Conservation (phyloP, 495 filamentous ascomycete genomes). For the Trichoderma erinaceum region DNA sequence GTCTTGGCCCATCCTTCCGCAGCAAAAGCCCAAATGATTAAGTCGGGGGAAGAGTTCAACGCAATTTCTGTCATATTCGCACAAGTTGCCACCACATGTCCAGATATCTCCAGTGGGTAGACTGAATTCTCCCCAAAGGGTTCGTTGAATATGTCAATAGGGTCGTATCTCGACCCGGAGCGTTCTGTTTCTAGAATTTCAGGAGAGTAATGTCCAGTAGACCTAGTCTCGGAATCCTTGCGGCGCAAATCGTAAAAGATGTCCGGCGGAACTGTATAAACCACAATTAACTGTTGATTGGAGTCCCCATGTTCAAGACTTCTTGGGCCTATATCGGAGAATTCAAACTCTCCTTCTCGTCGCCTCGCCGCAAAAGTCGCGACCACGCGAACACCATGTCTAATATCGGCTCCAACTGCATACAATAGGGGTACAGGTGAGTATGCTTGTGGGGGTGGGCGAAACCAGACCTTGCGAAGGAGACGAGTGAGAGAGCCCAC, state of each 20-base stretch:
- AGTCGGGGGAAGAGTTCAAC: slow-evolving; percentile 30
- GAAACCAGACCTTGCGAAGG: slow-evolving; percentile 41
- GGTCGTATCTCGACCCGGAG: background rate
- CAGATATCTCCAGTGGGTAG: slow-evolving; percentile 29
- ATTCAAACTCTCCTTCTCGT: slow-evolving; percentile 17
- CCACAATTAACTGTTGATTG: slow-evolving; percentile 36
- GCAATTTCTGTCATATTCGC: slow-evolving; percentile 33
- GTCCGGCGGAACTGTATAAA: slow-evolving; percentile 62
- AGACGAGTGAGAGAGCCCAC: slow-evolving; percentile 34
- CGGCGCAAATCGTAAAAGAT: slow-evolving; percentile 36
- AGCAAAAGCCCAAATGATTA: slow-evolving; percentile 39
- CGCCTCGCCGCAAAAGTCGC: slow-evolving; percentile 46
- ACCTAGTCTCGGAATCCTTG: background rate
- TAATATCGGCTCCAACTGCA: slow-evolving; percentile 52
- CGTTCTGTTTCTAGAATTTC: background rate
- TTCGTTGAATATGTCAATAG: background rate
- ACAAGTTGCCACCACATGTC: slow-evolving; percentile 32
- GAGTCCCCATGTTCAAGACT: background rate
- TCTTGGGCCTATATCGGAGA: background rate
- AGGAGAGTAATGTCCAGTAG: background rate
- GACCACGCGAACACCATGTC: slow-evolving; percentile 56
- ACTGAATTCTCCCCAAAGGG: background rate
- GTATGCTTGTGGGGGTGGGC: slow-evolving; percentile 27
- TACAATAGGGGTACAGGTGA: slow-evolving; percentile 43
- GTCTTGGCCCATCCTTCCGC: slow-evolving; percentile 27